Conservation (phyloP, 1,139 yeast species). For the Candida sp. region DNA sequence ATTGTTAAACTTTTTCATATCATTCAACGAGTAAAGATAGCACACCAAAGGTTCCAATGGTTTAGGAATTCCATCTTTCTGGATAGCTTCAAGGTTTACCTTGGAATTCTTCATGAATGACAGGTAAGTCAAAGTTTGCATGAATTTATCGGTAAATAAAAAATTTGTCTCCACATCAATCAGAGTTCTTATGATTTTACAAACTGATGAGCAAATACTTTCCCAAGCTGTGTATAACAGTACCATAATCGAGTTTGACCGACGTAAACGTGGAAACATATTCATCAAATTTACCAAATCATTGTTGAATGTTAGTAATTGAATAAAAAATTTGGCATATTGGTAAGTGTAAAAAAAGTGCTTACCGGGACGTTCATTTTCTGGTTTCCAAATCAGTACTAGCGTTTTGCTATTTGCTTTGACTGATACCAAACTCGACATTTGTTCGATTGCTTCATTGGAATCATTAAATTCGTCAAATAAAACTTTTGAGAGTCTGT, state of each 20-base stretch:
- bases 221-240: constrained; percentile 67
- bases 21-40: constrained; percentile 53
- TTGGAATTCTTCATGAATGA: constrained; percentile 43
- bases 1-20: constrained; percentile 68
- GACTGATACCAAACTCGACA: constrained; percentile 60
- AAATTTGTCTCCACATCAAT: constrained; percentile 44
- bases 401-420: constrained; percentile 70
- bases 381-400: constrained; percentile 92
- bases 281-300: constrained; percentile 60
- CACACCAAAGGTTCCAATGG: constrained; percentile 31
- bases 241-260: constrained; percentile 74
- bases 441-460: constrained; percentile 57
- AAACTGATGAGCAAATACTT: constrained; percentile 42
- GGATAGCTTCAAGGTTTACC: constrained; percentile 25
- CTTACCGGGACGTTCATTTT: constrained; percentile 86
- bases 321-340: constrained; percentile 64
- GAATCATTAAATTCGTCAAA: constrained; percentile 52
- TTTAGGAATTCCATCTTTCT: constrained; percentile 26
- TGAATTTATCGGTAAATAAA: constrained; percentile 54
- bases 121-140: constrained; percentile 44
- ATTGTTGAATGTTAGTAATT: constrained; percentile 47
- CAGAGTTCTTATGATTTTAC: constrained; percentile 47
- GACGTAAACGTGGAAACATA: constrained; percentile 67
- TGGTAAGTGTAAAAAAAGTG: constrained; percentile 78
- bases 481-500: constrained; percentile 63